A percentile compares a stretch with the other conserved stretches of the same genome.
Evolutionary conservation across 176 grass and related monocot genomes (phyloP).

Genomic region (Zoysia pacifica): DNA sequence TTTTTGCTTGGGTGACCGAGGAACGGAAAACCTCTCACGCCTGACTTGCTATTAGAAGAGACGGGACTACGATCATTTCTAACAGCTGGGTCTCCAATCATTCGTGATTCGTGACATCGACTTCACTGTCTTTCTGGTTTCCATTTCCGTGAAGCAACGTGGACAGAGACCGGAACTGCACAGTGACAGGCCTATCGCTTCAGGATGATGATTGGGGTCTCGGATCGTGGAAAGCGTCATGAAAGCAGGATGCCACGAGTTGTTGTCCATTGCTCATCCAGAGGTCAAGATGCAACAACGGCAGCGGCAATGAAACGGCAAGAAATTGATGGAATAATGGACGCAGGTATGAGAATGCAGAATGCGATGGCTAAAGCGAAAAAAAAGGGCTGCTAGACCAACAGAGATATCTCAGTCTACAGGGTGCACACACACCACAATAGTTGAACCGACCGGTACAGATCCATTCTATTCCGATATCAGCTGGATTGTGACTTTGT

Average conservation of each 20-base stretch:
- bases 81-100: slow-evolving; percentile 4
- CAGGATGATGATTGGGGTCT: not conserved
- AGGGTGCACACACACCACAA: not conserved
- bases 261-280: slow-evolving; percentile 17
- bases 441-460: not conserved
- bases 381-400: not conserved
- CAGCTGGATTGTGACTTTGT: not conserved
- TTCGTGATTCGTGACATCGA: not conserved
- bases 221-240: not conserved
- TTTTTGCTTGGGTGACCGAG: too few species aligned
- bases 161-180: slow-evolving; percentile 2
- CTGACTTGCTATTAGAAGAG: too few species aligned
- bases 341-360: not conserved
- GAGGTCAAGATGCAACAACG: slow-evolving; percentile 38
- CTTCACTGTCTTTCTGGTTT: not conserved
- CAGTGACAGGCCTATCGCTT: not conserved
- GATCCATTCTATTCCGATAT: slow-evolving; percentile 2
- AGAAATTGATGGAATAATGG: slow-evolving; percentile 21
- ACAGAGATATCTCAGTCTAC: not conserved
- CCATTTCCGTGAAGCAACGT: slow-evolving; percentile 12
- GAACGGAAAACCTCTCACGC: too few species aligned
- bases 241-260: slow-evolving; percentile 13
- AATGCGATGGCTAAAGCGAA: not conserved
- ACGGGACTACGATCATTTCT: too few species aligned
- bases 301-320: slow-evolving; percentile 1